A percentile compares a stretch with the other conserved stretches of the same genome.
phyloP scores from a whole-genome alignment of 768 basidiomycete species.

The Gyrodon lividus region DNA sequence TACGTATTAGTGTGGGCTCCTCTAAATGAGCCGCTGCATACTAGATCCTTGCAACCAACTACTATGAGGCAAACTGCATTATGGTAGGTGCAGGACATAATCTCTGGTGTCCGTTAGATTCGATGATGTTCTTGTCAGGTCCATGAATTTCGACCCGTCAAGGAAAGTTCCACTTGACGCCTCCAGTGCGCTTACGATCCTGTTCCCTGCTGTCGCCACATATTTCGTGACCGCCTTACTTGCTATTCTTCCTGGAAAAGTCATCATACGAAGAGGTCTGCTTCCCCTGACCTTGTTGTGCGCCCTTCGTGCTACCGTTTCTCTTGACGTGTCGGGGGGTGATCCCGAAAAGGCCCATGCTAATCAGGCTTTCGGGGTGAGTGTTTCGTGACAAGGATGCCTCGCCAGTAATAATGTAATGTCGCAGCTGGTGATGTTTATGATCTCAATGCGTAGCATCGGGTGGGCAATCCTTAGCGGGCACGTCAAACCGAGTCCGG shows the following conservation, averaged over 20 bases:
- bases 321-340: constrained; percentile 10
- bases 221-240: constrained; percentile 51
- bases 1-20: too few species aligned
- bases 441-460: constrained; percentile 12
- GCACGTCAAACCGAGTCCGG: constrained; percentile 1
- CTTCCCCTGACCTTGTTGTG: constrained; percentile 45
- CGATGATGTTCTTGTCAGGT: background rate
- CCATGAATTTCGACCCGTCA: background rate
- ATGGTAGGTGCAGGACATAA: too few species aligned
- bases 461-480: constrained; percentile 8
- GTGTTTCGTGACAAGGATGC: background rate
- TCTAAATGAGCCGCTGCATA: too few species aligned
- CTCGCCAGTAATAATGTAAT: background rate
- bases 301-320: constrained; percentile 36
- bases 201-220: constrained; percentile 40
- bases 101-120: background rate
- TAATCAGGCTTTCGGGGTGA: constrained; percentile 10
- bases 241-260: constrained; percentile 41
- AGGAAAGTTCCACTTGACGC: constrained; percentile 4
- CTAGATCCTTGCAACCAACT: too few species aligned
- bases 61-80: too few species aligned
- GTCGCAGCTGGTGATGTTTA: constrained; percentile 5
- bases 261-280: constrained; percentile 40
- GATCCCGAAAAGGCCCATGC: constrained; percentile 4
- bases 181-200: constrained; percentile 30